phyloP scores from a whole-genome alignment of 768 basidiomycete genomes.

The Candolleomyces eurysporus region DNA sequence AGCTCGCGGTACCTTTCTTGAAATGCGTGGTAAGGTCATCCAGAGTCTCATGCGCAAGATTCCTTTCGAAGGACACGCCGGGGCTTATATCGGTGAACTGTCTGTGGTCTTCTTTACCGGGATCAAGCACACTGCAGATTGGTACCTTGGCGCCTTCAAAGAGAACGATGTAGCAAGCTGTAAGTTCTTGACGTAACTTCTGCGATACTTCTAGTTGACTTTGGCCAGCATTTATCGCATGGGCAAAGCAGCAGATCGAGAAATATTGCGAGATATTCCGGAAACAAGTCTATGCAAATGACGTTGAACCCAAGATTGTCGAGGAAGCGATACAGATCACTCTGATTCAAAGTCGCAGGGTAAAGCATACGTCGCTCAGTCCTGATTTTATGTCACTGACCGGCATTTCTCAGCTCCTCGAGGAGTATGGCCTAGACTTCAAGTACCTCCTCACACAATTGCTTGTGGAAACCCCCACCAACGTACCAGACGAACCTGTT shows the following conservation, averaged over 20 bases:
- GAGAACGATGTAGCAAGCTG: slow-evolving; percentile 94
- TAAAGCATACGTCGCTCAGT: slow-evolving; percentile 26
- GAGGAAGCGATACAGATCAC: slow-evolving; percentile 80
- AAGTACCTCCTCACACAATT: slow-evolving; percentile 82
- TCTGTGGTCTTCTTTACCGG: slow-evolving; percentile 90
- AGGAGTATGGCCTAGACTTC: slow-evolving; percentile 94
- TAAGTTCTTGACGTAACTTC: slow-evolving; percentile 37
- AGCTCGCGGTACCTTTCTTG: slow-evolving; percentile 81
- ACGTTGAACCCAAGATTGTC: slow-evolving; percentile 65
- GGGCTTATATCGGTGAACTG: slow-evolving; percentile 82
- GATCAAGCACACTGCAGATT: slow-evolving; percentile 96
- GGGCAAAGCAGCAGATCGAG: slow-evolving; percentile 87
- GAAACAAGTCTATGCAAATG: slow-evolving; percentile 87
- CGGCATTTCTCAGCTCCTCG: slow-evolving; percentile 56
- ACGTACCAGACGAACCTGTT: slow-evolving; percentile 23
- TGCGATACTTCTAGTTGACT: neutral
- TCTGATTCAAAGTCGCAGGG: slow-evolving; percentile 80
- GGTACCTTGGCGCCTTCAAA: slow-evolving; percentile 94
- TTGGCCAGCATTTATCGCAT: slow-evolving; percentile 81
- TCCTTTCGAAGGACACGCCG: slow-evolving; percentile 85
- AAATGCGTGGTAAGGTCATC: slow-evolving; percentile 74
- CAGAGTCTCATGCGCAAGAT: slow-evolving; percentile 81
- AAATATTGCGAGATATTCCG: slow-evolving; percentile 81
- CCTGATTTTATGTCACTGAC: neutral
- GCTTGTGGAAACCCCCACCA: slow-evolving; percentile 51